Evolutionary conservation across 2,329 filamentous ascomycete species (phyloP), one percentile per base, ranked within the genome.

Genomic region (Bipolaris sorokiniana): DNA sequence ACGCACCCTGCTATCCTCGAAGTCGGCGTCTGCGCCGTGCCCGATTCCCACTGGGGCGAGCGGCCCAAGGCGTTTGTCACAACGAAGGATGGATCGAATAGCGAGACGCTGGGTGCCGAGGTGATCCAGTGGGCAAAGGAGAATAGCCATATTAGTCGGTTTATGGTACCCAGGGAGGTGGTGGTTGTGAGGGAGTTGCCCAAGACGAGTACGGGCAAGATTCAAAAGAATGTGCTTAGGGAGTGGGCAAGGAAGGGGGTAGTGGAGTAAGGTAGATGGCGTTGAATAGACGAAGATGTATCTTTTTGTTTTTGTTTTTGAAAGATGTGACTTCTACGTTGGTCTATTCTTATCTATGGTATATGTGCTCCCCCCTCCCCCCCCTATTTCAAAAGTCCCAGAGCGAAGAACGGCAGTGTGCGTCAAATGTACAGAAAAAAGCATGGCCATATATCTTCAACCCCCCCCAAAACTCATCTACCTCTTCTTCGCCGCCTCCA

Each of bases 201-300:
- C 9, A 99, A 99, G 84, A 99, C 95, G 26, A 95, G 90, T 76
- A 99, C 95, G 0, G 95, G 95, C 3, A 99, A 99, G 83, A 84
- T 98, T 58, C 89, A 92, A 84, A 99, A 99, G 86, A 98, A 97
- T 70, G 86, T 96, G 6, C 77, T 99, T 53, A 82, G 95, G 58
- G 89, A 91, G 66, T 97, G 93, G 94, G 90, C 90, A 2, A 91
- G 86, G 72, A 52, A 34, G 26, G 54, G 54, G 5, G 84, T 84
- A 23, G 38, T 77, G 7, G 48, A 46, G 53, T 56, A 56, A 20
- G 10, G 23, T 26, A 10, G 22, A 22, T 47, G 15, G n/a, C n/a
- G n/a, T n/a, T n/a, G n/a, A n/a, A n/a, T n/a, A n/a, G n/a, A n/a
- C n/a, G n/a, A n/a, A n/a, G n/a, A n/a, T n/a, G n/a, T n/a, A n/a